Evolutionary conservation across 768 basidiomycete genomes (phyloP).

Genomic region (Mycena chlorophos): DNA sequence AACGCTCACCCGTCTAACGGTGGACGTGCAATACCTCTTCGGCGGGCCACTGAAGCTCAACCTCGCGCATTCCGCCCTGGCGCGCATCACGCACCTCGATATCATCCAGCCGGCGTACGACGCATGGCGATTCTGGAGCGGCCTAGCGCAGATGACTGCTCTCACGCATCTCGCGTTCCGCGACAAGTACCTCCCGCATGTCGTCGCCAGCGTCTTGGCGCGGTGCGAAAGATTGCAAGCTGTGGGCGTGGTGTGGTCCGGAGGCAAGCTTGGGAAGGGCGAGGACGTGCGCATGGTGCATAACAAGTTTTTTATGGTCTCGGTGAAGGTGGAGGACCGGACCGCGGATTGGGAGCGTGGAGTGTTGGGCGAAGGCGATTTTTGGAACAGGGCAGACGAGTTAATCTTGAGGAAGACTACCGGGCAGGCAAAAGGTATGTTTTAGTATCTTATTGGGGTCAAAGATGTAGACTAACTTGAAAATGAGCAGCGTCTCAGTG

Average conservation of each 20-base stretch:
- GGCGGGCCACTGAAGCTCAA: conserved; percentile 10
- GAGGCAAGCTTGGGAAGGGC: not conserved
- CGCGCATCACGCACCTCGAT: conserved; percentile 16
- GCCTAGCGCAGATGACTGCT: conserved; percentile 4
- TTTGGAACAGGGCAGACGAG: conserved; percentile 13
- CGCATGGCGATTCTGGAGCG: conserved; percentile 11
- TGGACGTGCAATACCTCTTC: conserved; percentile 13
- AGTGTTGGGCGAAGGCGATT: conserved; percentile 2
- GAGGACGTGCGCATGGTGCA: conserved; percentile 14
- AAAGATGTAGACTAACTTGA: too few species aligned
- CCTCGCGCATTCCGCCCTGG: conserved; percentile 7
- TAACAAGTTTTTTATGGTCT: conserved; percentile 10
- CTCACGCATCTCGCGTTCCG: conserved; percentile 18
- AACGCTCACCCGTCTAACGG: conserved; percentile 13
- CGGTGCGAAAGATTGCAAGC: conserved; percentile 7
- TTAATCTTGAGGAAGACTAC: conserved; percentile 11
- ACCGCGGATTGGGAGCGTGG: conserved; percentile 7
- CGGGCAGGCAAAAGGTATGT: conserved; percentile 5
- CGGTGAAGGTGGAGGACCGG: not conserved
- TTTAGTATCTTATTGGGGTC: too few species aligned
- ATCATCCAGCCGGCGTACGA: conserved; percentile 10
- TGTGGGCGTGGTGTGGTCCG: conserved; percentile 12
- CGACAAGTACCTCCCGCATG: conserved; percentile 8
- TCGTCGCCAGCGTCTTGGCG: conserved; percentile 8
- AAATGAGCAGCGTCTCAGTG: too few species aligned